These are phyloP conservation scores for Vitis rupestris DNA, from an alignment of 164 flowering plant genomes.

Conservation along the genomic window DNA sequence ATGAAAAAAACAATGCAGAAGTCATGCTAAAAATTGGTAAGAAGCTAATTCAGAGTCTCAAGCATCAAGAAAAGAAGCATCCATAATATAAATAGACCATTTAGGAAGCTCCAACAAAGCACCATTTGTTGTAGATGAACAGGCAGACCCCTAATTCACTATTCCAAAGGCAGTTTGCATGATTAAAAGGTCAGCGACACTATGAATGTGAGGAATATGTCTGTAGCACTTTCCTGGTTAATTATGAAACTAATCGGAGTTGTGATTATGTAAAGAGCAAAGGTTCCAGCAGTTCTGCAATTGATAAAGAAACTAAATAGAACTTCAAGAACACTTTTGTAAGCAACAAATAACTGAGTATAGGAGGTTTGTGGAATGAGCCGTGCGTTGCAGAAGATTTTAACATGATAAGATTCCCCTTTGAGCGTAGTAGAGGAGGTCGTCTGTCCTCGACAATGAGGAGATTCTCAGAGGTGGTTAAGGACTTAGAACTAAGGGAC, in stretches of 20 bases:
- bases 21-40: neutral
- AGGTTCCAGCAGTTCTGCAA: neutral
- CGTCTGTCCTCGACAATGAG: too few species aligned
- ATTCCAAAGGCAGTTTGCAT: too few species aligned
- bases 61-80: neutral
- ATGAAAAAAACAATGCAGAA: slow-evolving; percentile 8
- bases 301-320: neutral
- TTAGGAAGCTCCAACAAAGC: neutral
- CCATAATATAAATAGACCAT: neutral
- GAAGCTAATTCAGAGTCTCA: neutral
- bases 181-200: too few species aligned
- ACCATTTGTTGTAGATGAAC: neutral
- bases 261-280: neutral
- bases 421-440: too few species aligned
- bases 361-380: neutral
- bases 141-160: neutral
- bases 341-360: neutral
- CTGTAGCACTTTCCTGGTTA: too few species aligned
- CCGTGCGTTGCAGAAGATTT: too few species aligned
- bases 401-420: too few species aligned
- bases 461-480: too few species aligned
- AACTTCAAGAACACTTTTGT: neutral
- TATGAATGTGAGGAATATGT: too few species aligned
- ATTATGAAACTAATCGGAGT: neutral
- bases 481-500: too few species aligned